Conservation (phyloP, 768 basidiomycete genomes). For the Pisolithus marmoratus region DNA sequence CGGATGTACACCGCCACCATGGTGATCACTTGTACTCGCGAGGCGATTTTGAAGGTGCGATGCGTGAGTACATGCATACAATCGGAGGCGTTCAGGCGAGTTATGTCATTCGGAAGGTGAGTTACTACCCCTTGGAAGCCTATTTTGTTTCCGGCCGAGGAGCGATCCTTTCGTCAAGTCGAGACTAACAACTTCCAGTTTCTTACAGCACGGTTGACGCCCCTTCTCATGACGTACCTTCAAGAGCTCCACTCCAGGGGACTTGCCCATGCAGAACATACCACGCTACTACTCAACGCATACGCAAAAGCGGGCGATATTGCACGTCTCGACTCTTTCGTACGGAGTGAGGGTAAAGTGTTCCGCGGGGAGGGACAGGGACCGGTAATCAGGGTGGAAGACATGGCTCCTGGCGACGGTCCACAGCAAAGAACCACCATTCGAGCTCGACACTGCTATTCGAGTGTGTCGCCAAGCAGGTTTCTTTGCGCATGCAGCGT, state of each 20-base stretch:
- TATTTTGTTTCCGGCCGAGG: not conserved
- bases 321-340: constrained; percentile 80
- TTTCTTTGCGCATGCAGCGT: constrained; percentile 92
- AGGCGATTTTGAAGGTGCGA: constrained; percentile 88
- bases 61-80: constrained; percentile 89
- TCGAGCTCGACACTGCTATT: constrained; percentile 96
- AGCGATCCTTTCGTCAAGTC: not conserved
- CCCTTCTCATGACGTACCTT: constrained; percentile 91
- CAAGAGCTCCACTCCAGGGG: constrained; percentile 90
- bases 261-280: constrained; percentile 93
- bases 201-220: constrained; percentile 92
- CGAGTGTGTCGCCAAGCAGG: constrained; percentile 95
- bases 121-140: not conserved
- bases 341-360: constrained; percentile 75
- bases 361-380: constrained; percentile 13
- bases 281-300: constrained; percentile 92
- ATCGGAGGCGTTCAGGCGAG: constrained; percentile 87
- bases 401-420: constrained; percentile 27
- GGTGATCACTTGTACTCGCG: constrained; percentile 90
- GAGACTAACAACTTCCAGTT: constrained; percentile 48
- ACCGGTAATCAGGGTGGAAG: constrained; percentile 12
- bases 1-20: constrained; percentile 86
- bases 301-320: constrained; percentile 97
- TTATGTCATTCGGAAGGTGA: constrained; percentile 94
- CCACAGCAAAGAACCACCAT: constrained; percentile 73